Conservation (phyloP, 257 asterid species). For the Paraleonurus japonicus region DNA sequence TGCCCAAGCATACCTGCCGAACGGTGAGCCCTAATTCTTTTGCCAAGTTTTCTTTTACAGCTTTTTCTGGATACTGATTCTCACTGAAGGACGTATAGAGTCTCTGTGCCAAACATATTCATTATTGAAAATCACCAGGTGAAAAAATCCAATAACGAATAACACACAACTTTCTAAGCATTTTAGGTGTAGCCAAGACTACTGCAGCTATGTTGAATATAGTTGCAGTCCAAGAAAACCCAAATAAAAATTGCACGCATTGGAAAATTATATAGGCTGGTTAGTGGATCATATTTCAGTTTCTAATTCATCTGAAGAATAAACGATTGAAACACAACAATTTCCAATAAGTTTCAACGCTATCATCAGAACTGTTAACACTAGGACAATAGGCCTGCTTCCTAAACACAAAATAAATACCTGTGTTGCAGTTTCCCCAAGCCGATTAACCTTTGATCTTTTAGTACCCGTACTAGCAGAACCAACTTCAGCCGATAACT, state of each 20-base stretch:
- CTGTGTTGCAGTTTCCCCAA: conserved; percentile 69
- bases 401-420: conserved; percentile 36
- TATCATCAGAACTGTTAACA: background rate
- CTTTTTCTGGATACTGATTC: conserved; percentile 75
- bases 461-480: conserved; percentile 40
- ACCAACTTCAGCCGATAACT: conserved; percentile 34
- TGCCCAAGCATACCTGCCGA: conserved; percentile 53
- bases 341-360: background rate
- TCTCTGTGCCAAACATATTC: conserved; percentile 54
- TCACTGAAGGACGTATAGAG: conserved; percentile 64
- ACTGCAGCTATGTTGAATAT: background rate
- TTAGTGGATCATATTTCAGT: background rate
- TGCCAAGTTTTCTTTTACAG: conserved; percentile 63
- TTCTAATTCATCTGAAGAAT: background rate
- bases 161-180: background rate
- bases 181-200: background rate
- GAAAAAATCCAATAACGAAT: conserved; percentile 19
- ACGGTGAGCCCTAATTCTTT: conserved; percentile 62
- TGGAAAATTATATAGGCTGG: background rate
- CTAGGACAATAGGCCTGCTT: conserved; percentile 12
- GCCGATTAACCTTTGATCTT: conserved; percentile 40
- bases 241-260: background rate
- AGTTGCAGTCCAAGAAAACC: background rate
- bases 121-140: conserved; percentile 21
- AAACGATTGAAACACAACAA: conserved; percentile 6